A percentile compares a stretch with the other conserved stretches of the same genome.
Evolutionary conservation across 352 stramenopile species (phyloP).

Genomic region (Plasmopara viticola): DNA sequence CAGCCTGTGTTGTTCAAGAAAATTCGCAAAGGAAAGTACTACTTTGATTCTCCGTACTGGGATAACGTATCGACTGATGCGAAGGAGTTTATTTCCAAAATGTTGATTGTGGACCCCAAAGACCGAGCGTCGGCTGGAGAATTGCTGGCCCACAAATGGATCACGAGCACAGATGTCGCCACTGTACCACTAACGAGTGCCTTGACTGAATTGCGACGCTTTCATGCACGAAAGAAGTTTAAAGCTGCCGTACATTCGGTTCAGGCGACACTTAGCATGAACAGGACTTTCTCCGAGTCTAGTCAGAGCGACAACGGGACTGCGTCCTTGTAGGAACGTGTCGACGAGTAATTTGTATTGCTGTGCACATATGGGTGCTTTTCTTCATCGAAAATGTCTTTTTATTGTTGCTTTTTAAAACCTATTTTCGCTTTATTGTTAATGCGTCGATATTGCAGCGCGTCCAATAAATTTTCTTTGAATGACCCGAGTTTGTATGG

Average conservation of each 20-base stretch:
- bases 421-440: conserved; percentile 31
- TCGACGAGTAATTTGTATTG: not conserved
- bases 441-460: conserved; percentile 26
- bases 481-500: conserved; percentile 65
- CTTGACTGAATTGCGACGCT: conserved; percentile 68
- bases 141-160: conserved; percentile 71
- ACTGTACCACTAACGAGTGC: conserved; percentile 70
- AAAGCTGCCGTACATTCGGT: conserved; percentile 76
- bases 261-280: conserved; percentile 75
- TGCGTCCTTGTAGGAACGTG: conserved; percentile 37
- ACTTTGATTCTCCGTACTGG: conserved; percentile 87
- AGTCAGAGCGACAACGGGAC: conserved; percentile 25
- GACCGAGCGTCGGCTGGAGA: conserved; percentile 52
- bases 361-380: not conserved
- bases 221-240: conserved; percentile 81
- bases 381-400: conserved; percentile 1
- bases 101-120: conserved; percentile 80
- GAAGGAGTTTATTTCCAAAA: conserved; percentile 86
- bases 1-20: conserved; percentile 89
- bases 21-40: conserved; percentile 81
- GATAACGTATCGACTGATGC: conserved; percentile 84
- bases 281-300: conserved; percentile 52
- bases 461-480: conserved; percentile 53
- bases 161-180: conserved; percentile 57
- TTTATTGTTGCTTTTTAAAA: conserved; percentile 23